Conservation (phyloP, 2,329 filamentous ascomycete species). For the Sporothrix luriei region DNA sequence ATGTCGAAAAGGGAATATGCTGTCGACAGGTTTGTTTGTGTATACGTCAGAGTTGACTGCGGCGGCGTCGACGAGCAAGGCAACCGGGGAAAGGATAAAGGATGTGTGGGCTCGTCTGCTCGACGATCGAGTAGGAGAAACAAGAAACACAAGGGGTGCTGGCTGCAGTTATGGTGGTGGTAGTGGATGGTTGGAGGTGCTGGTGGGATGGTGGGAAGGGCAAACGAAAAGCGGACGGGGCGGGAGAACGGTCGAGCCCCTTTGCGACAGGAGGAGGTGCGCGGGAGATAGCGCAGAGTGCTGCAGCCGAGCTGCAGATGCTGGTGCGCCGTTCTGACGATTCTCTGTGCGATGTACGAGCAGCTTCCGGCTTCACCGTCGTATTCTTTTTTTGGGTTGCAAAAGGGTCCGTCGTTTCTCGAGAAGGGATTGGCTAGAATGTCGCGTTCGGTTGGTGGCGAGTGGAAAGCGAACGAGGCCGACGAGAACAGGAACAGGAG, state of each 20-base stretch:
- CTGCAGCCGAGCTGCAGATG: conserved; percentile 14
- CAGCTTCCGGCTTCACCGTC: too few relatives aligned
- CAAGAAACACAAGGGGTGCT: conserved; percentile 25
- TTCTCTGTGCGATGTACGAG: too few relatives aligned
- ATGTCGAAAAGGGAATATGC: not conserved
- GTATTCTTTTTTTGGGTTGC: not conserved
- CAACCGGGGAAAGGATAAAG: conserved; percentile 25
- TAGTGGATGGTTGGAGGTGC: too few relatives aligned
- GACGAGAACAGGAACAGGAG: not conserved
- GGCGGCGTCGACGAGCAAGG: conserved; percentile 20
- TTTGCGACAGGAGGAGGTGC: conserved; percentile 24
- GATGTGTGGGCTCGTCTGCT: conserved; percentile 28
- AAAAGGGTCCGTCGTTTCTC: conserved; percentile 10
- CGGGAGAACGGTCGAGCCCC: conserved; percentile 25
- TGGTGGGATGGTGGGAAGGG: not conserved
- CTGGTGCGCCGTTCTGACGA: not conserved
- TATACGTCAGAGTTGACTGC: conserved; percentile 13
- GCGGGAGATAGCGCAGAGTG: conserved; percentile 26
- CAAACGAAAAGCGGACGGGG: not conserved
- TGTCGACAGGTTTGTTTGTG: not conserved
- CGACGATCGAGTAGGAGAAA: conserved; percentile 22
- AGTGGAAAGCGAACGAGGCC: conserved; percentile 1
- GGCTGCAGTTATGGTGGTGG: conserved; percentile 19
- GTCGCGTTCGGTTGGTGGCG: conserved; percentile 18
- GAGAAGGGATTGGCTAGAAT: conserved; percentile 26